A percentile compares a stretch with the other conserved stretches of the same genome.
These are phyloP conservation scores for Collybia nuda DNA, from an alignment of 768 basidiomycete species.

Conservation along the genomic window DNA sequence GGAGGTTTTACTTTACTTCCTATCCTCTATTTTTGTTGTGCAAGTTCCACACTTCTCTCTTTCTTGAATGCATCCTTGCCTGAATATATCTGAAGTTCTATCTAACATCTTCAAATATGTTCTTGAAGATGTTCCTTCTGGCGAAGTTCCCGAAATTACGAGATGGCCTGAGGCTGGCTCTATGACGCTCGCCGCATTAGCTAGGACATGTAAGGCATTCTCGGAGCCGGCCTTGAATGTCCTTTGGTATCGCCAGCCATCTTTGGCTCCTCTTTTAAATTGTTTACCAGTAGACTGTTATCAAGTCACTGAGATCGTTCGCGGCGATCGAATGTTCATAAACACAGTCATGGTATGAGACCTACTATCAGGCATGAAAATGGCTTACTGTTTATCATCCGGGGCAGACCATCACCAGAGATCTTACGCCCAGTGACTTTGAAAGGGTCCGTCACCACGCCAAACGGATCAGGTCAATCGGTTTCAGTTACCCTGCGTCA, in stretches of 20 bases:
- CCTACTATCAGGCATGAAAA: too few species aligned
- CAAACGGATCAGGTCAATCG: too few species aligned
- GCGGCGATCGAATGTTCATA: too few species aligned
- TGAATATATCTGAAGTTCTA: background rate
- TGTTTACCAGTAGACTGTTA: background rate
- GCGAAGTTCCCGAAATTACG: background rate
- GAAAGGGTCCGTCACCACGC: too few species aligned
- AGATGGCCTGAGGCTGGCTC: background rate
- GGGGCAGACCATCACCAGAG: too few species aligned
- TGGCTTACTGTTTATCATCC: too few species aligned
- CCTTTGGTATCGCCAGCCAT: constrained; percentile 5
- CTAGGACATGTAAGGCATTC: constrained; percentile 9
- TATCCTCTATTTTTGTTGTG: background rate
- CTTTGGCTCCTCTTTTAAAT: background rate
- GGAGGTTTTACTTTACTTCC: too few species aligned
- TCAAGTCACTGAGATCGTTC: background rate
- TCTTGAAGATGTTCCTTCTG: background rate
- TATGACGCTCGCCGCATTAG: constrained; percentile 1
- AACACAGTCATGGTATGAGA: too few species aligned
- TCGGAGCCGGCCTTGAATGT: constrained; percentile 9
- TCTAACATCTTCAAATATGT: background rate
- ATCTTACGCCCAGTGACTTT: too few species aligned
- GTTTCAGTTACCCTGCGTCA: too few species aligned
- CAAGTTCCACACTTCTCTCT: background rate
- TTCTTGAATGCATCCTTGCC: constrained; percentile 1